A percentile compares a stretch with the other conserved stretches of the same genome.
These are phyloP conservation scores for Selenicereus undatus DNA, from an alignment of 148 eudicot species.

Conservation along the genomic window DNA sequence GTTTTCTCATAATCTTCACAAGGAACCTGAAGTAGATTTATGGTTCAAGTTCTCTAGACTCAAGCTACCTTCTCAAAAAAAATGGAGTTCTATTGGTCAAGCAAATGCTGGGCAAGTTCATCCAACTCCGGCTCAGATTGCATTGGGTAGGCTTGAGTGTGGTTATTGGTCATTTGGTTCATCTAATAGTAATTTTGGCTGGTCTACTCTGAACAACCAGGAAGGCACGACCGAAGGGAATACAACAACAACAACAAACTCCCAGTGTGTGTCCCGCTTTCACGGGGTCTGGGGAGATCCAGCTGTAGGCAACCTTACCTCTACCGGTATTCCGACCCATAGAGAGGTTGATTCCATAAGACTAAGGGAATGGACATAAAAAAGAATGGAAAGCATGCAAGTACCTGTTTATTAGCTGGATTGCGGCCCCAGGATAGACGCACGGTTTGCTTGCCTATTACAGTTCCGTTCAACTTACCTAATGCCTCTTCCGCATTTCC, in stretches of 20 bases:
- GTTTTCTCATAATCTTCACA: no score
- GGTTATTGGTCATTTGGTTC: neutral
- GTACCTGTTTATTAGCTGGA: conserved; percentile 87
- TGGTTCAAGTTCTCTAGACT: no score
- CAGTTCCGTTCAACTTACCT: conserved; percentile 78
- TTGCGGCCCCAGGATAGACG: conserved; percentile 99
- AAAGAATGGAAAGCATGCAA: neutral
- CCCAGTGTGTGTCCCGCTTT: no score
- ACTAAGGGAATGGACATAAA: neutral
- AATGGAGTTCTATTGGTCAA: neutral
- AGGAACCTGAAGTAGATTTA: no score
- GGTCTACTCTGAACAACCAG: neutral
- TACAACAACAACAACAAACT: no score
- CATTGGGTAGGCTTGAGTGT: neutral
- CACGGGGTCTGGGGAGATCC: no score
- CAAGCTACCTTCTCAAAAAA: no score
- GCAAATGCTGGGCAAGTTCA: neutral
- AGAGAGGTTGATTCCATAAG: no score
- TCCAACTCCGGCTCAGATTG: neutral
- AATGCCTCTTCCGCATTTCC: conserved; percentile 86
- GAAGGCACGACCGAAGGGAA: neutral
- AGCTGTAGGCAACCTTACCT: no score
- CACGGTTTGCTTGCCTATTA: conserved; percentile 90
- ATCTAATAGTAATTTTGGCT: no score
- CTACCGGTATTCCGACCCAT: no score